Percentiles rank a stretch among this genome's conserved stretches.
These are phyloP conservation scores for Cerrena zonata DNA, from an alignment of 1,284 basidiomycete species.

Conservation along the genomic window DNA sequence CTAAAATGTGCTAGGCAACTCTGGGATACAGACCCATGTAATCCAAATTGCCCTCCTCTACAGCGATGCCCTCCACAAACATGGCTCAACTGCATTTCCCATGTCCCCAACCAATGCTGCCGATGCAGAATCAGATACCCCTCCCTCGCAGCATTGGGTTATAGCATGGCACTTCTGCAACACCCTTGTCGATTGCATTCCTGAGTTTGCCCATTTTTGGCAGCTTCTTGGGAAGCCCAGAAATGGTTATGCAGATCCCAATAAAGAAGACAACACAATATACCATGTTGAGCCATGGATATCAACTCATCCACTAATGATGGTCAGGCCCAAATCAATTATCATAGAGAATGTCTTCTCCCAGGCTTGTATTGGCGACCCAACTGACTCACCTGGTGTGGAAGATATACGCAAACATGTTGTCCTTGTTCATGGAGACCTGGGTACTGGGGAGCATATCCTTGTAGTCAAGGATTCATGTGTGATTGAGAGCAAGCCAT, in stretches of 20 bases:
- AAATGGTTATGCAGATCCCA: slow-evolving; percentile 26
- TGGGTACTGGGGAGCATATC: slow-evolving; percentile 20
- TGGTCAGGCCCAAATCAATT: slow-evolving; percentile 22
- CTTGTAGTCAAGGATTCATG: not conserved
- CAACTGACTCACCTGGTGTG: not conserved
- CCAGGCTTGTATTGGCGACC: slow-evolving; percentile 25
- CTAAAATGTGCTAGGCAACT: slow-evolving; percentile 26
- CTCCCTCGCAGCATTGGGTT: slow-evolving; percentile 17
- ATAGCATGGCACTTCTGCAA: slow-evolving; percentile 20
- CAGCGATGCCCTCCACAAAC: not conserved
- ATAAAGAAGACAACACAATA: slow-evolving; percentile 20
- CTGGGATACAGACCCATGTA: slow-evolving; percentile 20
- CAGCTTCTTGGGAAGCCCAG: slow-evolving; percentile 16
- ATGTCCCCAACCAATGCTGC: too few species aligned
- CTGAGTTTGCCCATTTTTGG: slow-evolving; percentile 21
- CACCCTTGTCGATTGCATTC: slow-evolving; percentile 22
- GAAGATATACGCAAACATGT: slow-evolving; percentile 17
- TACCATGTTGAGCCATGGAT: slow-evolving; percentile 24
- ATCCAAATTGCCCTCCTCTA: not conserved
- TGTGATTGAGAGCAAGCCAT: not conserved
- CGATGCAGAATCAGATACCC: too few species aligned
- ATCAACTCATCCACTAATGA: slow-evolving; percentile 21
- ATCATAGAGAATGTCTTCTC: slow-evolving; percentile 18
- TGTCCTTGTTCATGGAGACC: slow-evolving; percentile 23
- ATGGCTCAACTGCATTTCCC: not conserved